Evolutionary conservation across 495 filamentous ascomycete species (phyloP).

Genomic region (Penicillium bialowiezense): DNA sequence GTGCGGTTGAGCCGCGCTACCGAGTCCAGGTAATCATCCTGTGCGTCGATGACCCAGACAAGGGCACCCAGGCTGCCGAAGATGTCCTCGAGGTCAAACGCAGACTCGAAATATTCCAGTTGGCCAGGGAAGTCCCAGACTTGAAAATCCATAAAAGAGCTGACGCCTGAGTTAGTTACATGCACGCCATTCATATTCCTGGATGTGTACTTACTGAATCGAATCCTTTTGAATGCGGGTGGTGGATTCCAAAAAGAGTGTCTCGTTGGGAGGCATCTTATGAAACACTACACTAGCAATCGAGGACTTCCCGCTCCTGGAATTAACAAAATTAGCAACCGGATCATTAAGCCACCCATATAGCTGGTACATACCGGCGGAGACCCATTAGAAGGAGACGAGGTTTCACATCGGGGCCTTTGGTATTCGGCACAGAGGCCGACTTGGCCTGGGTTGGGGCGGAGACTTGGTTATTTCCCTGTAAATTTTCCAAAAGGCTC

Average conservation of each 20-base stretch:
- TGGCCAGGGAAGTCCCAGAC: slow-evolving; percentile 97
- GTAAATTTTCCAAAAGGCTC: slow-evolving; percentile 35
- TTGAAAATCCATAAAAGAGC: slow-evolving; percentile 98
- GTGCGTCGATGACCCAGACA: slow-evolving; percentile 97
- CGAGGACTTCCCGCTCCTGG: slow-evolving; percentile 93
- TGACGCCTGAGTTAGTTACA: slow-evolving; percentile 25
- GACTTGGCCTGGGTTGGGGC: slow-evolving; percentile 27
- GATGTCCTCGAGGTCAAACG: slow-evolving; percentile 85
- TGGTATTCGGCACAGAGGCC: slow-evolving; percentile 28
- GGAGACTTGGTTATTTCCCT: slow-evolving; percentile 28
- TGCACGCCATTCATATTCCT: background rate
- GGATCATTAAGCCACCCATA: background rate
- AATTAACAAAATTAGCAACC: slow-evolving; percentile 2
- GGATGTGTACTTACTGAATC: slow-evolving; percentile 64
- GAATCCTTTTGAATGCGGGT: slow-evolving; percentile 88
- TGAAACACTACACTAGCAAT: slow-evolving; percentile 98
- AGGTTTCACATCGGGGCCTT: slow-evolving; percentile 62
- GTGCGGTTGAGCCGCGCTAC: slow-evolving; percentile 81
- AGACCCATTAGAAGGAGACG: slow-evolving; percentile 93
- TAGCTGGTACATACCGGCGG: slow-evolving; percentile 62
- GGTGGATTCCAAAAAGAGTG: slow-evolving; percentile 90
- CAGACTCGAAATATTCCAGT: slow-evolving; percentile 80
- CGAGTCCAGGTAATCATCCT: slow-evolving; percentile 93
- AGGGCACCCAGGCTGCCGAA: slow-evolving; percentile 90
- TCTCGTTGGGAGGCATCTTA: slow-evolving; percentile 93